Evolutionary conservation across 768 basidiomycete species (phyloP), one percentile per base, ranked within the genome.

Genomic region (Mycena latifolia): DNA sequence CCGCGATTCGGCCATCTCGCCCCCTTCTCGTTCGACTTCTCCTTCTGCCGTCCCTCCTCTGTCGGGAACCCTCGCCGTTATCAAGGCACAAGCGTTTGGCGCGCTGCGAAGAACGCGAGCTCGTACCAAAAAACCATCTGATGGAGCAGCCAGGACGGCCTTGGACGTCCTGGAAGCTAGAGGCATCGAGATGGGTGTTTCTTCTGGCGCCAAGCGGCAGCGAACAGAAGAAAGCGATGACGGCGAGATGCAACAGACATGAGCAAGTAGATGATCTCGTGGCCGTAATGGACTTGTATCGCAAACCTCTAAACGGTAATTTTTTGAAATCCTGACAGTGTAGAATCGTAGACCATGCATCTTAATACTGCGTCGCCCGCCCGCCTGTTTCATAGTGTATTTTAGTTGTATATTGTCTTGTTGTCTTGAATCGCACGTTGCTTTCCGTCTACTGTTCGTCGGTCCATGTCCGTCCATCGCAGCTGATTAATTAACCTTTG

Each of bases 51-150:
- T 80, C 58, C 77, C 85, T 37, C 77, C 80, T 22, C 78, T 93
- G 74, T 93, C 91, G 54, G 91, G 92, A 27, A 95, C 94, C 31
- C 86, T 95, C 51, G 93, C 94, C 57, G 93, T 95, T 62, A 94
- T 95, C 80, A 95, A 95, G 80, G 93, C 93, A 46, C 93, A 95
- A 75, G 90, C 94, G 41, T 95, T 95, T 75, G 94, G 93, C 33
- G 92, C 92, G 22, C 81, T 94, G 69, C 90, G 93, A 55, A 85
- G 93, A 76, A 91, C 93, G 59, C 88, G 93, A 63, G 84, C 90
- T 46, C 85, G 91, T 66, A 85, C 87, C 55, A 94, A 91, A 82
- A 90, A 87, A 77, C 80, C 88, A 39, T 86, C 91, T 46, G 93
- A 93, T 67, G 89, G 80, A 24, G 82, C 88, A 41, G 88, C 91